phyloP scores from a whole-genome alignment of 768 basidiomycete species.

The Lepiota brunneoincarnata region DNA sequence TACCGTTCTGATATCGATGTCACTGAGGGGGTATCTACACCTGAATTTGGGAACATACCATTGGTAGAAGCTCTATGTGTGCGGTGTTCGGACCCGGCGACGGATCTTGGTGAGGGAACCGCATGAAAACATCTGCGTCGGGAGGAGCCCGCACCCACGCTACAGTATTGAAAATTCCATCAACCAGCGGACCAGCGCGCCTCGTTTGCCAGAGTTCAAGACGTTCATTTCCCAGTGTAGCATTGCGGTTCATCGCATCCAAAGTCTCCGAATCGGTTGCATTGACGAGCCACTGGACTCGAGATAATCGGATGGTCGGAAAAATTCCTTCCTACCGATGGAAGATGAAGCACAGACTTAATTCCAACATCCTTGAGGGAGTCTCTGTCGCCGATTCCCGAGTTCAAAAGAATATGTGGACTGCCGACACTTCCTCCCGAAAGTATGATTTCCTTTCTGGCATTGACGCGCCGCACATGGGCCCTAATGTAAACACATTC shows the following conservation, averaged over 20 bases:
- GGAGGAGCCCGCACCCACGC: slow-evolving; percentile 27
- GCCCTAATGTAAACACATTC: background rate
- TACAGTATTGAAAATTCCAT: slow-evolving; percentile 17
- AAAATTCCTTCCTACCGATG: slow-evolving; percentile 34
- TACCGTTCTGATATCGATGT: background rate
- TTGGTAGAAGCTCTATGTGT: slow-evolving; percentile 32
- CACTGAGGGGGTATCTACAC: background rate
- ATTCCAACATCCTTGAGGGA: slow-evolving; percentile 23
- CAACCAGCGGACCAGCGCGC: slow-evolving; percentile 22
- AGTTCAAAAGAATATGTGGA: slow-evolving; percentile 29
- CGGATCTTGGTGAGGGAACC: slow-evolving; percentile 26
- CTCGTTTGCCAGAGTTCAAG: slow-evolving; percentile 26
- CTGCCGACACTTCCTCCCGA: slow-evolving; percentile 35
- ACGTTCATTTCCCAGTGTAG: slow-evolving; percentile 18
- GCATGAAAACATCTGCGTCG: slow-evolving; percentile 26
- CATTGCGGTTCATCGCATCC: slow-evolving; percentile 23
- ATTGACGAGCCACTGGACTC: slow-evolving; percentile 11
- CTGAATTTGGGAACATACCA: slow-evolving; percentile 18
- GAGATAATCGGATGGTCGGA: slow-evolving; percentile 27
- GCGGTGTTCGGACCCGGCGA: slow-evolving; percentile 31
- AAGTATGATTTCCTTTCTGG: slow-evolving; percentile 35
- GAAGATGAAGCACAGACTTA: slow-evolving; percentile 25
- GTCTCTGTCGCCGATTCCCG: slow-evolving; percentile 30
- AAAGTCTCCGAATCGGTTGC: slow-evolving; percentile 24
- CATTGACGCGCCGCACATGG: slow-evolving; percentile 9